Evolutionary conservation across 805 yeast species (phyloP).

Genomic region (Jamesozyma rosinii): DNA sequence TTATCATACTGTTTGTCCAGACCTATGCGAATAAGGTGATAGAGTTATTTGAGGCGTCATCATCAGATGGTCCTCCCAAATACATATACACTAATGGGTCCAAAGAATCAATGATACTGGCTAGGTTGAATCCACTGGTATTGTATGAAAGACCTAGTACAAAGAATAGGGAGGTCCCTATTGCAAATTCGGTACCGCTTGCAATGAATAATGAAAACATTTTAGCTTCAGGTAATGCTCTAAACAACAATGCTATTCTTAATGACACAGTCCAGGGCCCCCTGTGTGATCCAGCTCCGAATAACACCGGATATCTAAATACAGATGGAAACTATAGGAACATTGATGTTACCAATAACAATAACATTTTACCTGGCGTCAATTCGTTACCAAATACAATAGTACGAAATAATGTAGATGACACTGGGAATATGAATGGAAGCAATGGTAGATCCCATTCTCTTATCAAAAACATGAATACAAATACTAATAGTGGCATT

Average conservation of each 20-base stretch:
- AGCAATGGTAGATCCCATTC: background rate
- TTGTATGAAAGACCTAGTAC: slow-evolving; percentile 1
- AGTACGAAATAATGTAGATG: background rate
- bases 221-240: background rate
- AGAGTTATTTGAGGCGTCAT: slow-evolving; percentile 9
- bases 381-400: background rate
- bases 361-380: background rate
- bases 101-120: background rate
- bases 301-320: background rate
- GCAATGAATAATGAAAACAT: background rate
- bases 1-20: slow-evolving; percentile 50
- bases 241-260: too few relatives aligned
- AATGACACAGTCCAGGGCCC: background rate
- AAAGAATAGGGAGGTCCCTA: background rate
- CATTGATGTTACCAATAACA: background rate
- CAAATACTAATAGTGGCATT: background rate
- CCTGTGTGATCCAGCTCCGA: background rate
- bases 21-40: slow-evolving; percentile 50
- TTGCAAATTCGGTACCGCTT: background rate
- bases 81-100: background rate
- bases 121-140: slow-evolving; percentile 3
- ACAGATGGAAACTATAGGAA: background rate
- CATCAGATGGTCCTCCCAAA: background rate
- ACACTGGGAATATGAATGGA: background rate
- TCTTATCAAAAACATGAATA: background rate